phyloP scores from a whole-genome alignment of 768 basidiomycete genomes.

The Cytidiella melzeri region DNA sequence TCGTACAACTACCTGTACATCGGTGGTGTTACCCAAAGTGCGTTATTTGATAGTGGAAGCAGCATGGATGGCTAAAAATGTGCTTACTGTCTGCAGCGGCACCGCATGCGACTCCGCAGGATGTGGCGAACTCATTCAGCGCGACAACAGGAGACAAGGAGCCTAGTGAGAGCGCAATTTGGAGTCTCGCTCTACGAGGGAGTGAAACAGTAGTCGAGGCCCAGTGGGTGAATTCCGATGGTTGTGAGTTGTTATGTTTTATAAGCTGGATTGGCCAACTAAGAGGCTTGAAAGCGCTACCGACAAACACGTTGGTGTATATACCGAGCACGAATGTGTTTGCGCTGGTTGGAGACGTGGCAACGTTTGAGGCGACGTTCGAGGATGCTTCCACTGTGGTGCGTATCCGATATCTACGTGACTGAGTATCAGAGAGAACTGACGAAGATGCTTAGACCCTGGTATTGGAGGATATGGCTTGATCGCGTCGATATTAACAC shows the following conservation, averaged over 20 bases:
- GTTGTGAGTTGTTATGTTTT: slow-evolving; percentile 8
- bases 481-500: too few relatives aligned
- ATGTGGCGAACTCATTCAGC: slow-evolving; percentile 15
- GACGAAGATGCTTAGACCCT: too few relatives aligned
- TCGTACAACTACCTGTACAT: slow-evolving; percentile 13
- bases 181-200: slow-evolving; percentile 10
- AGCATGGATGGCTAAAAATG: too few relatives aligned
- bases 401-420: not conserved
- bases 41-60: not conserved
- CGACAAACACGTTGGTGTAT: slow-evolving; percentile 7
- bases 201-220: slow-evolving; percentile 6
- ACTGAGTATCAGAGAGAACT: too few relatives aligned
- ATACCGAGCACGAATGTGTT: slow-evolving; percentile 8
- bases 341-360: slow-evolving; percentile 7
- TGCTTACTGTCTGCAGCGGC: slow-evolving; percentile 1
- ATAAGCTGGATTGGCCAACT: too few relatives aligned
- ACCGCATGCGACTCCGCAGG: slow-evolving; percentile 2
- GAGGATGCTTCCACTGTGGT: not conserved
- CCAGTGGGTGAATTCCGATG: slow-evolving; percentile 20
- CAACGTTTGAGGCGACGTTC: slow-evolving; percentile 4
- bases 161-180: slow-evolving; percentile 18
- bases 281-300: not conserved
- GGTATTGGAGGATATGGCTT: too few relatives aligned
- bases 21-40: slow-evolving; percentile 12
- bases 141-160: slow-evolving; percentile 10